Evolutionary conservation across 192 early-diverging fungal species (phyloP).

Genomic region (Entophlyctis luteolus): DNA sequence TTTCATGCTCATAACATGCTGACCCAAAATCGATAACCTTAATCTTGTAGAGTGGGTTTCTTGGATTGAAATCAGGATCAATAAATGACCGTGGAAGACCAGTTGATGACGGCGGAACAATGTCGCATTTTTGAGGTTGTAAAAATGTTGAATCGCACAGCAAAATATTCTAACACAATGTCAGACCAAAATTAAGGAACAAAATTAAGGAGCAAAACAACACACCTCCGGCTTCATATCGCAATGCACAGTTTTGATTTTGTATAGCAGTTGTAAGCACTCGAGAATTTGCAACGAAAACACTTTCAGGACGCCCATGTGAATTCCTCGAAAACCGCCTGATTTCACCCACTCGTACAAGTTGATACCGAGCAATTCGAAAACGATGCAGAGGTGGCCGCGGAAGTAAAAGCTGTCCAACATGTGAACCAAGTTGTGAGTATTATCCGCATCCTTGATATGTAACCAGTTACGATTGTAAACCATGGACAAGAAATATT

Average conservation of each 20-base stretch:
- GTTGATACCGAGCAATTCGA: constrained; percentile 90
- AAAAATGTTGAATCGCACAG: constrained; percentile 60
- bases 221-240: constrained; percentile 94
- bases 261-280: constrained; percentile 69
- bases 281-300: constrained; percentile 82
- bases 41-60: constrained; percentile 53
- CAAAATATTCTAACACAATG: constrained; percentile 69
- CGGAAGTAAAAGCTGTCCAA: constrained; percentile 90
- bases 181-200: too few species aligned
- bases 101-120: not conserved
- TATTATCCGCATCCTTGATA: constrained; percentile 71
- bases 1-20: constrained; percentile 87
- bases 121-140: constrained; percentile 36
- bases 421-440: constrained; percentile 82
- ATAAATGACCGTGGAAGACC: constrained; percentile 17
- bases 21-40: constrained; percentile 99
- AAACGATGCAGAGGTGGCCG: constrained; percentile 91
- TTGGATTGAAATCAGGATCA: constrained; percentile 42
- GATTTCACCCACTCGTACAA: constrained; percentile 96
- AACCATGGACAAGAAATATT: too few species aligned
- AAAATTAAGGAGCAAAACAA: too few species aligned
- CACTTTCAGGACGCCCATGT: constrained; percentile 66
- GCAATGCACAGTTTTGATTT: constrained; percentile 84
- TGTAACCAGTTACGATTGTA: not conserved
- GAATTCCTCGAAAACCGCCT: constrained; percentile 85